Evolutionary conservation across 805 yeast species (phyloP).

Genomic region (Wickerhamiella sergipiensis): DNA sequence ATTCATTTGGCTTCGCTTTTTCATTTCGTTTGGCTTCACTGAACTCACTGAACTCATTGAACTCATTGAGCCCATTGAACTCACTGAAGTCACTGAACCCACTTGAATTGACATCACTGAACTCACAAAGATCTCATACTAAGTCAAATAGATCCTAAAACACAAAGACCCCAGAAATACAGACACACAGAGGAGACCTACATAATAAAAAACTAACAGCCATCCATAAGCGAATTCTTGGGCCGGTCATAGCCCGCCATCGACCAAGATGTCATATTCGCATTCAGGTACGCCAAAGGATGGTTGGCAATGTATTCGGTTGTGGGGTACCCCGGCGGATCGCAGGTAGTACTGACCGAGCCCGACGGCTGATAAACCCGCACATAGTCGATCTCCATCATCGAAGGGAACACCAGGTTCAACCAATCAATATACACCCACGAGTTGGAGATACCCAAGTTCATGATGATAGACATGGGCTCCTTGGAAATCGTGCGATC

Average conservation of each 20-base stretch:
- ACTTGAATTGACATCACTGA: too few species aligned
- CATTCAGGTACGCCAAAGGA: conserved; percentile 49
- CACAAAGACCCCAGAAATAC: too few species aligned
- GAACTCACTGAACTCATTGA: too few species aligned
- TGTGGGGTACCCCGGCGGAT: conserved; percentile 78
- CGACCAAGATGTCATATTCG: conserved; percentile 63
- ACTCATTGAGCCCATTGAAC: too few species aligned
- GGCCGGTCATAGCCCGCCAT: conserved; percentile 63
- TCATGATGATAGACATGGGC: conserved; percentile 82
- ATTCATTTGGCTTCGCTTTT: too few species aligned
- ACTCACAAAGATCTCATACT: too few species aligned
- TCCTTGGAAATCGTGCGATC: conserved; percentile 75
- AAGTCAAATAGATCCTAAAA: too few species aligned
- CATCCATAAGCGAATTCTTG: conserved; percentile 42
- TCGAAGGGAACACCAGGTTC: conserved; percentile 56
- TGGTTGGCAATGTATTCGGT: conserved; percentile 66
- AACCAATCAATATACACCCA: conserved; percentile 96
- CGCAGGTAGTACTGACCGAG: conserved; percentile 56
- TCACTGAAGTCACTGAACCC: too few species aligned
- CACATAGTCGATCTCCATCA: conserved; percentile 69
- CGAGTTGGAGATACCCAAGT: conserved; percentile 77
- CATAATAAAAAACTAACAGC: conserved; percentile 11
- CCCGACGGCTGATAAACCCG: conserved; percentile 81
- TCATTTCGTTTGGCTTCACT: too few species aligned
- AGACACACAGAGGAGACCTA: too few species aligned